Percentiles rank a stretch among this genome's conserved stretches.
These are phyloP conservation scores for Steccherinum ochraceum DNA, from an alignment of 768 basidiomycete species.

Conservation along the genomic window DNA sequence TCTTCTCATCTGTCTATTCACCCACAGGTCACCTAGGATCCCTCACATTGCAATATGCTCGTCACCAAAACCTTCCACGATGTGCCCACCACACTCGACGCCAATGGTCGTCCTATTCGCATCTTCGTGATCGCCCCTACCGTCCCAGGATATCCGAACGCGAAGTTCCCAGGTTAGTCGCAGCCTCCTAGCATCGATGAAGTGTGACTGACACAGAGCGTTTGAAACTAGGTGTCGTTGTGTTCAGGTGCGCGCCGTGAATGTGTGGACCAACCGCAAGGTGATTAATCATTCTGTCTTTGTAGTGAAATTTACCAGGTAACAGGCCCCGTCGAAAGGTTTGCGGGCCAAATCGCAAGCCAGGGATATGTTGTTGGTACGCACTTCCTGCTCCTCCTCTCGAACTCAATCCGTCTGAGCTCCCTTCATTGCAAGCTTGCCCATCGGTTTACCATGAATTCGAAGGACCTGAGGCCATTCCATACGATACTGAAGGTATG, in stretches of 20 bases:
- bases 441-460: conserved; percentile 92
- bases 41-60: too few species aligned
- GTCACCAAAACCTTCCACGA: conserved; percentile 77
- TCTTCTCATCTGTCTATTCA: too few species aligned
- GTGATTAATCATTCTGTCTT: background rate
- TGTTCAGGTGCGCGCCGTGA: conserved; percentile 54
- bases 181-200: background rate
- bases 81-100: conserved; percentile 61
- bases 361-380: conserved; percentile 79
- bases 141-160: conserved; percentile 78
- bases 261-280: background rate
- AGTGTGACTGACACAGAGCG: background rate
- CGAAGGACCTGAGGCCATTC: conserved; percentile 78
- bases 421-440: conserved; percentile 54
- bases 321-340: conserved; percentile 94
- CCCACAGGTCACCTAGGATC: too few species aligned
- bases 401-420: background rate
- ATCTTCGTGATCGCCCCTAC: conserved; percentile 80
- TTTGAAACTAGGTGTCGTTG: conserved; percentile 64
- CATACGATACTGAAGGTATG: conserved; percentile 81
- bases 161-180: conserved; percentile 75
- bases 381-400: conserved; percentile 17
- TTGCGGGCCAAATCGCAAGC: conserved; percentile 82
- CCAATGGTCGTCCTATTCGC: conserved; percentile 58
- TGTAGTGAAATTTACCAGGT: conserved; percentile 91